phyloP scores from a whole-genome alignment of 108 stramenopile genomes.

The Cyclostephanos invisitatus region DNA sequence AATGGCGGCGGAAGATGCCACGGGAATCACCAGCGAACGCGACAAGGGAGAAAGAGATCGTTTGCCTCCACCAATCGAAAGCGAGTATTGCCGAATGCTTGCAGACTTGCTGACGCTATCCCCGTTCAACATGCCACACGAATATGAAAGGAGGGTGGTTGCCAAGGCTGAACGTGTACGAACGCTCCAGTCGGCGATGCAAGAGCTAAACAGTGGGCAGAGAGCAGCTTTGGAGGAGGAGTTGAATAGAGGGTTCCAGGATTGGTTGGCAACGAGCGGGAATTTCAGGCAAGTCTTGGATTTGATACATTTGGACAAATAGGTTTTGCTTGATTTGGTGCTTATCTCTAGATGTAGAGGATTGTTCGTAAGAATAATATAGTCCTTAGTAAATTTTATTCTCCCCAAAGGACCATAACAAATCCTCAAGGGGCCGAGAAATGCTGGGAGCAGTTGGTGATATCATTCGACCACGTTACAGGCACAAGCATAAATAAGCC shows the following conservation, averaged over 20 bases:
- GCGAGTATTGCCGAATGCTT: conserved; percentile 78
- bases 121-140: conserved; percentile 84
- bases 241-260: conserved; percentile 79
- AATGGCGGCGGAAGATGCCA: conserved; percentile 23
- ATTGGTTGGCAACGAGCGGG: conserved; percentile 91
- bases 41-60: conserved; percentile 28
- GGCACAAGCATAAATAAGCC: too few species aligned
- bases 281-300: conserved; percentile 93
- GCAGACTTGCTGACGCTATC: conserved; percentile 74
- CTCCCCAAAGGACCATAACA: too few species aligned
- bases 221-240: conserved; percentile 74
- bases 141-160: conserved; percentile 77
- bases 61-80: conserved; percentile 46
- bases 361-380: neutral
- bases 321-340: conserved; percentile 12
- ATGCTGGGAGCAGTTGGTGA: too few species aligned
- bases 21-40: conserved; percentile 27
- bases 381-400: too few species aligned
- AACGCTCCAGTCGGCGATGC: conserved; percentile 69
- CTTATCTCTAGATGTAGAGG: neutral
- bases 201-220: conserved; percentile 70
- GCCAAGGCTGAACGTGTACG: conserved; percentile 77
- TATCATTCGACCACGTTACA: too few species aligned
- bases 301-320: conserved; percentile 82
- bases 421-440: too few species aligned